Base-by-base conservation (phyloP, 192 early-diverging fungal species). In the Helicostylum pulchrum region DNA sequence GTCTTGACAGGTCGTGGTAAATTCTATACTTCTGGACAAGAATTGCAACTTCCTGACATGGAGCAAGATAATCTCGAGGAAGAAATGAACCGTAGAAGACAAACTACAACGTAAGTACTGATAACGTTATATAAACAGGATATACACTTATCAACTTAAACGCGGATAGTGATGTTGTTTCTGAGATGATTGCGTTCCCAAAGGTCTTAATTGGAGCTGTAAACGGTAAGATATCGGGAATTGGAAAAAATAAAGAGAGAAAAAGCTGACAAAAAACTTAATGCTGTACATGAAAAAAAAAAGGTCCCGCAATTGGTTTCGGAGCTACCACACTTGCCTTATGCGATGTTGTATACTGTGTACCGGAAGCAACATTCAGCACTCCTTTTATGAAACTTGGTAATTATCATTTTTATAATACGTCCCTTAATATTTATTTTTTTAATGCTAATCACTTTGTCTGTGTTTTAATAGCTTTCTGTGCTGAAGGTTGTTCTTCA, bases 301-400 rank as follows among this genome's bases (percentile, higher is more conserved):
- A 5, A 85, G 81, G 89, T 8, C 85, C 83, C 36, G 86, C 83
- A 3, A 78, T 88, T 52, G 90, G 90, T 44, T 85, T 87, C 64
- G 86, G 75, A 17, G 85, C 82, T 53, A 90, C 90, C 0, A 85
- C 82, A 15, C 60, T 85, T 19, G 83, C 83, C 0, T 80, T 89
- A 4, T 88, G 81, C 67, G 90, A 92, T 76, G 78, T 88, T 44
- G 79, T 92, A 21, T 86, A 89, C 54, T 65, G 85, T 0, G 71
- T 79, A 10, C 82, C 83, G 36, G 71, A 84, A 20, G 86, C n/a
- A n/a, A n/a, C n/a, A n/a, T n/a, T n/a, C n/a, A n/a, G n/a, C 17
- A 89, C 87, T 7, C 90, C 90, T 15, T 92, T 92, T 70, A 88
- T 89, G 74, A 78, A 88, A 55, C 76, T 89, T 36, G 87, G 79